Conservation (phyloP, 2,329 filamentous ascomycete genomes). For the Dothistroma septosporum region DNA sequence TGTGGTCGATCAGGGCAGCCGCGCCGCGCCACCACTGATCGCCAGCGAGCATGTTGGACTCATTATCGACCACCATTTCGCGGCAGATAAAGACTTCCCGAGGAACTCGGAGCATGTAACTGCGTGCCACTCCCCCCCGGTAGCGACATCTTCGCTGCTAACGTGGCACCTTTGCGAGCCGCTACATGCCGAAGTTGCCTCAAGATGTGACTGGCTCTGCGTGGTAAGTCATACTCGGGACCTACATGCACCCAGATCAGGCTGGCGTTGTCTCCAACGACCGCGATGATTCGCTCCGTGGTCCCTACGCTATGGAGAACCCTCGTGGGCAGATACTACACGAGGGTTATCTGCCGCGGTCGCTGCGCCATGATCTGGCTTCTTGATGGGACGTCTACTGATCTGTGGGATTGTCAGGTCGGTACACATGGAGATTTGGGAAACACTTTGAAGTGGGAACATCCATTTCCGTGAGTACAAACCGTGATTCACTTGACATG, state of each 20-base stretch:
- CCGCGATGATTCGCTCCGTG: too few relatives aligned
- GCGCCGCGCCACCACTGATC: conserved; percentile 52
- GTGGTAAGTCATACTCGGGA: background rate
- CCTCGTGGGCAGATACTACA: too few relatives aligned
- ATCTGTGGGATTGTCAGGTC: background rate
- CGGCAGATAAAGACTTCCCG: conserved; percentile 56
- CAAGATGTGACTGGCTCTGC: conserved; percentile 58
- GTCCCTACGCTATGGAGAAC: too few relatives aligned
- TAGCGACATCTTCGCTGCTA: conserved; percentile 61
- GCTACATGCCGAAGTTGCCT: conserved; percentile 50
- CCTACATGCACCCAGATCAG: background rate
- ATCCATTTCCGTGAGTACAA: conserved; percentile 54
- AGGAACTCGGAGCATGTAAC: conserved; percentile 53
- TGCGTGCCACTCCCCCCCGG: conserved; percentile 60
- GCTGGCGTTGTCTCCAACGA: background rate
- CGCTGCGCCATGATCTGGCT: background rate
- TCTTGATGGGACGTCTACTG: background rate
- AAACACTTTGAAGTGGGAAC: conserved; percentile 60
- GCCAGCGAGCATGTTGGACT: conserved; percentile 49
- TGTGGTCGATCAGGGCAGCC: conserved; percentile 62
- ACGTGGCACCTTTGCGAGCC: conserved; percentile 60
- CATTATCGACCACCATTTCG: conserved; percentile 63
- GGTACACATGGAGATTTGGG: conserved; percentile 66
- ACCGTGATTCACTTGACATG: background rate
- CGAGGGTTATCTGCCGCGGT: background rate